phyloP scores from a whole-genome alignment of 2,329 filamentous ascomycete genomes.

The Neonectria sp. region DNA sequence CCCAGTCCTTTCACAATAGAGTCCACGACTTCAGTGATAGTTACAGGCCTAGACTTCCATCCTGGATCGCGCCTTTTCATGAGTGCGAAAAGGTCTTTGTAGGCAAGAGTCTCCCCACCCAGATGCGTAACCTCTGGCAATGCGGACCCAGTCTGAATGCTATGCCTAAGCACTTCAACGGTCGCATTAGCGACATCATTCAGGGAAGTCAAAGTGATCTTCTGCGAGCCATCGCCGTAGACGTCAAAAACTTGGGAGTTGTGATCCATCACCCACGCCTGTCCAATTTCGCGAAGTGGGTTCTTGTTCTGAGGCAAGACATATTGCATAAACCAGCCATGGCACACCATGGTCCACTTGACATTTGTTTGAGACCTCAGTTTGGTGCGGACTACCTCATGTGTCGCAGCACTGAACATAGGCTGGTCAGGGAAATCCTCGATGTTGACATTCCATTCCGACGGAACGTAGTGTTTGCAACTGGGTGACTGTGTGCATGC shows the following conservation, averaged over 20 bases:
- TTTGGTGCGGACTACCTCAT: not conserved
- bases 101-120: not conserved
- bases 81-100: not conserved
- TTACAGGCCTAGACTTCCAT: constrained; percentile 1
- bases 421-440: constrained; percentile 10
- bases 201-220: constrained; percentile 5
- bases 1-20: not conserved
- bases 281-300: not conserved
- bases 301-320: constrained; percentile 6
- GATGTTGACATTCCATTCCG: not conserved
- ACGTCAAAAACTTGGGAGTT: constrained; percentile 3
- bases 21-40: not conserved
- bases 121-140: not conserved
- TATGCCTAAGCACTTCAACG: too few relatives aligned
- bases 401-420: not conserved
- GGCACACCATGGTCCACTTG: constrained; percentile 14
- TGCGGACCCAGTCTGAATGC: not conserved
- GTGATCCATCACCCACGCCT: constrained; percentile 3
- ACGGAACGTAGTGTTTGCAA: constrained; percentile 12
- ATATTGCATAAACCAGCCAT: constrained; percentile 13
- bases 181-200: not conserved
- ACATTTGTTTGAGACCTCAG: not conserved
- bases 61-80: not conserved
- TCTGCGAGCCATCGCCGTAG: not conserved
- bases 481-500: constrained; percentile 5